Evolutionary conservation across 495 filamentous ascomycete genomes (phyloP), one percentile per base, ranked within the genome.

Genomic region (Podospora anserina): DNA sequence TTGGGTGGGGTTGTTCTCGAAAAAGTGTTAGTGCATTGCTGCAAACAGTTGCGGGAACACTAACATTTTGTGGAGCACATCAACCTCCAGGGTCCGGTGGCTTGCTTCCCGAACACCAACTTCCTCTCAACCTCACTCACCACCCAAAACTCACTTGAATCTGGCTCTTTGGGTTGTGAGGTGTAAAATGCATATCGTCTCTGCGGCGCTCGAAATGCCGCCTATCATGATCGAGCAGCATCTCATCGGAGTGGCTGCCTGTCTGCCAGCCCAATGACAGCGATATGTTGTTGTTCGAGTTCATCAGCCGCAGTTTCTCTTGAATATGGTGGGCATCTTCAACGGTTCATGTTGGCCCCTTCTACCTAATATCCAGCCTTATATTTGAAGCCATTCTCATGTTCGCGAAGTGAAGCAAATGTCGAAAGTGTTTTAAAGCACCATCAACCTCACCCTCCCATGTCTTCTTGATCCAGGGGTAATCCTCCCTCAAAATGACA

Each of bases 401-500:
- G 7, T 32, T 32, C 7, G 4, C 30, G 23, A 23, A 32, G 30
- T 32, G 7, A 32, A 4, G 30, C 30, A 32, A 32, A 32, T 32
- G 30, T 7, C 30, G 7, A 4, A 58, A 58, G 6, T 20, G 55
- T n/a, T 0, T 20, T 26, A 23, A 20, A 58, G 3, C 55, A 58
- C n/a, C 55, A 39, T 32, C 9, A 62, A 19, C 26, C 27, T 27
- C 26, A 27, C 5, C 7, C 23, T 20, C 19, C 15, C 19, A 27
- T 30, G 18, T 26, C 13, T 32, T 28, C 23, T 30, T 62, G 18
- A 9, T 59, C 18, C 19, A 27, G 30, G 60, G 20, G 23, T 32
- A 27, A 62, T 20, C 30, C 11, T 27, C 16, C 9, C 20, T 62
- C 23, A 49, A 19, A n/a, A 69, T 70, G 63, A 57, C 55, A 1